Conservation (phyloP, 75 land plant species). For the Sequoiadendron giganteum region DNA sequence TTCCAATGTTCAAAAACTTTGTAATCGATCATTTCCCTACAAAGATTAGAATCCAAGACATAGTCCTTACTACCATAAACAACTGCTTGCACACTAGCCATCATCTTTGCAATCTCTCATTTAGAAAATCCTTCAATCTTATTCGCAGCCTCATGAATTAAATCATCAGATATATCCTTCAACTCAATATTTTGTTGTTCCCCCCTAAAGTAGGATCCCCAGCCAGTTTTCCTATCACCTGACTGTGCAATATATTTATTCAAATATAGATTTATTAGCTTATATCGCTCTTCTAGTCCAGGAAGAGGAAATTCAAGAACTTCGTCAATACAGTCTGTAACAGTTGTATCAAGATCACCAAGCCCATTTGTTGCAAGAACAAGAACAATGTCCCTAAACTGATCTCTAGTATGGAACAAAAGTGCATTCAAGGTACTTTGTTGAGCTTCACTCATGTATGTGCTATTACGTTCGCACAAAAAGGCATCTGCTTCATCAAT, state of each 20-base stretch:
- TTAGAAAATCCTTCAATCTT: slow-evolving; percentile 94
- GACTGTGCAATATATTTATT: too few relatives aligned
- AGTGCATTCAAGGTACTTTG: slow-evolving; percentile 96
- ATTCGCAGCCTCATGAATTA: slow-evolving; percentile 69
- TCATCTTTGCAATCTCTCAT: slow-evolving; percentile 91
- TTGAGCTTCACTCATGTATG: too few relatives aligned
- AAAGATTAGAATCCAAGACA: too few relatives aligned
- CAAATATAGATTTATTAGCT: too few relatives aligned
- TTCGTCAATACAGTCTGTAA: too few relatives aligned
- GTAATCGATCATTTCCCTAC: too few relatives aligned
- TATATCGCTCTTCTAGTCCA: too few relatives aligned
- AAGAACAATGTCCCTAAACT: slow-evolving; percentile 86
- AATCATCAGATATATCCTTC: slow-evolving; percentile 71
- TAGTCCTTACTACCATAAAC: slow-evolving; percentile 83
- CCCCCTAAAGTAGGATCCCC: slow-evolving; percentile 35
- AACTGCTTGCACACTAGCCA: slow-evolving; percentile 90
- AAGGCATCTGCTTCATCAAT: too few relatives aligned
- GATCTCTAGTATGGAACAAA: slow-evolving; percentile 94
- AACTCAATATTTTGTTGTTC: slow-evolving; percentile 64
- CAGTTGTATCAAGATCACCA: slow-evolving; percentile 88
- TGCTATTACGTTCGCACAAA: too few relatives aligned
- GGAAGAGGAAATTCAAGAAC: too few relatives aligned
- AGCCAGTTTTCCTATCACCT: slow-evolving; percentile 15
- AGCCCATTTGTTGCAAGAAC: slow-evolving; percentile 97
- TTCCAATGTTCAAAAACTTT: slow-evolving; percentile 83